Conservation (phyloP, 2,329 filamentous ascomycete species). For the Helotiales sp. region DNA sequence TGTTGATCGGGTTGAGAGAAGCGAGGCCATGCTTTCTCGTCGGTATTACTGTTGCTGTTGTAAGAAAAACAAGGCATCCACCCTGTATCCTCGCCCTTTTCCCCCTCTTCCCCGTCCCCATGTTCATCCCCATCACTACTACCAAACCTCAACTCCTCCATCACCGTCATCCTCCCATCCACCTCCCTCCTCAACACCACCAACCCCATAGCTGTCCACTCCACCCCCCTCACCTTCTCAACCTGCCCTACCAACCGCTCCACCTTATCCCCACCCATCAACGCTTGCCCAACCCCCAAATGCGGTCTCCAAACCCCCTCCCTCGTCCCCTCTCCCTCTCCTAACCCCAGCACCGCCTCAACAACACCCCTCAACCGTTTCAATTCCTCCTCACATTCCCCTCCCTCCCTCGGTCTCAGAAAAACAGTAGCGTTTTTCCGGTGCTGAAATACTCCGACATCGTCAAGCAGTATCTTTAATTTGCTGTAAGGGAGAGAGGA, state of each 20-base stretch:
- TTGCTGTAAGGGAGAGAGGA: slow-evolving; percentile 46
- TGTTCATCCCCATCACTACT: not conserved
- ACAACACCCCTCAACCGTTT: slow-evolving; percentile 20
- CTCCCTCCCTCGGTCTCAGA: slow-evolving; percentile 21
- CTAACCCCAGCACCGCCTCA: slow-evolving; percentile 20
- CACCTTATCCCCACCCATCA: slow-evolving; percentile 49
- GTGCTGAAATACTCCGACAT: slow-evolving; percentile 26
- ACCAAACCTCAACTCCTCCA: slow-evolving; percentile 24
- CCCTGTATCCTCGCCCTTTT: not conserved
- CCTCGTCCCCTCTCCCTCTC: slow-evolving; percentile 26
- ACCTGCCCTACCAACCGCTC: slow-evolving; percentile 59
- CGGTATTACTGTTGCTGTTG: not conserved
- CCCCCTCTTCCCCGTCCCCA: not conserved
- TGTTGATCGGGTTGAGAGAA: not conserved
- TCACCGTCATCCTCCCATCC: slow-evolving; percentile 54
- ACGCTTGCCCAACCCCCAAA: slow-evolving; percentile 65
- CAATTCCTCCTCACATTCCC: slow-evolving; percentile 17
- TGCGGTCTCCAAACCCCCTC: slow-evolving; percentile 46
- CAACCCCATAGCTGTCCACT: slow-evolving; percentile 56
- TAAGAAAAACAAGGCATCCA: slow-evolving; percentile 2
- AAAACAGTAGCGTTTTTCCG: slow-evolving; percentile 31
- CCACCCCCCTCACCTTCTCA: slow-evolving; percentile 51
- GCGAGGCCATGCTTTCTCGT: not conserved
- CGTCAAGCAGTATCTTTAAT: slow-evolving; percentile 23
- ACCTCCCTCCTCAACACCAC: slow-evolving; percentile 59